Evolutionary conservation across 192 early-diverging fungal species (phyloP).

Genomic region (Coemansia umbellata): DNA sequence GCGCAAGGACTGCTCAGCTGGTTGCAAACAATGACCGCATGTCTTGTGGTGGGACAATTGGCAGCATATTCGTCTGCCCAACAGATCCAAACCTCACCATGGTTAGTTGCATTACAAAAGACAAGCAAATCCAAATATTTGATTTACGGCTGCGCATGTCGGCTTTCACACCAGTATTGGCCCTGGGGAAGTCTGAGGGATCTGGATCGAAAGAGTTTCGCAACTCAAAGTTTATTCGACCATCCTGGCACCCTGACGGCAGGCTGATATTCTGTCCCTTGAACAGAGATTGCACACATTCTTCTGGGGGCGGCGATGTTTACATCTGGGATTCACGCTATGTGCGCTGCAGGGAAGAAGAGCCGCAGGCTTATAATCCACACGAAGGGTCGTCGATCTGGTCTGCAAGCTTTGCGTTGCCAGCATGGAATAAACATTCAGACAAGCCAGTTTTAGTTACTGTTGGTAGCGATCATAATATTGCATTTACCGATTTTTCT

Average conservation of each 20-base stretch:
- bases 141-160: conserved; percentile 15
- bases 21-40: neutral
- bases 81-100: conserved; percentile 18
- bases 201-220: conserved; percentile 6
- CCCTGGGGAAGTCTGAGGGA: conserved; percentile 5
- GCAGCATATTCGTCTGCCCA: conserved; percentile 15
- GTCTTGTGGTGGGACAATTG: neutral
- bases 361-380: conserved; percentile 10
- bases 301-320: conserved; percentile 4
- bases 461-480: conserved; percentile 14
- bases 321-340: conserved; percentile 39
- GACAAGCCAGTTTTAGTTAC: conserved; percentile 19
- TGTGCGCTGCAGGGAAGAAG: conserved; percentile 7
- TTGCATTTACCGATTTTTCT: conserved; percentile 27
- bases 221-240: conserved; percentile 26
- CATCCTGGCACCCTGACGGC: conserved; percentile 37
- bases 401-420: conserved; percentile 21
- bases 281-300: neutral
- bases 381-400: conserved; percentile 15
- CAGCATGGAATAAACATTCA: neutral
- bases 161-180: conserved; percentile 6
- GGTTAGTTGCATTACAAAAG: conserved; percentile 10
- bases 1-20: conserved; percentile 15
- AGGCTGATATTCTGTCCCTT: conserved; percentile 30
- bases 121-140: conserved; percentile 18